Evolutionary conservation across 306 rosid species (phyloP).

Genomic region (Urtica urens): DNA sequence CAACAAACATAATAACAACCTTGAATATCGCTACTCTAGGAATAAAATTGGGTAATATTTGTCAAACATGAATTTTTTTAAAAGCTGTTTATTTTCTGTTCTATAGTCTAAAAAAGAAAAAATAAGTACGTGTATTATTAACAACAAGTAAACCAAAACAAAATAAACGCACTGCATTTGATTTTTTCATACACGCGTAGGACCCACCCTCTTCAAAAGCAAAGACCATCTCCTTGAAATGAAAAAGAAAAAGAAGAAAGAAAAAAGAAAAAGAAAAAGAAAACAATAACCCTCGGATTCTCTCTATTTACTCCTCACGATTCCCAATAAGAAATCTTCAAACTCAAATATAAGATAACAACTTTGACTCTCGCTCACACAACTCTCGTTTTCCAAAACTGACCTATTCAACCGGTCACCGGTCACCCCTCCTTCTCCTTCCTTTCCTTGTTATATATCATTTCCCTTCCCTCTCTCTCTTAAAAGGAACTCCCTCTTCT

Average conservation of each 20-base stretch:
- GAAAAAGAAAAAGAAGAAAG: too few relatives aligned
- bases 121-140: too few relatives aligned
- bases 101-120: too few relatives aligned
- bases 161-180: background rate
- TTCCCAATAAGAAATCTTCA: constrained; percentile 21
- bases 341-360: constrained; percentile 18
- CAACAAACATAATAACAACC: background rate
- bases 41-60: too few relatives aligned
- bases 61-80: too few relatives aligned
- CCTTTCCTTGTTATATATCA: constrained; percentile 23
- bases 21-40: background rate
- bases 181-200: background rate
- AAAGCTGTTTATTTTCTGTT: too few relatives aligned
- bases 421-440: constrained; percentile 18
- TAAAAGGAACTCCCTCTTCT: background rate
- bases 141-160: too few relatives aligned
- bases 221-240: background rate
- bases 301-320: background rate
- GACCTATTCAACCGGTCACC: constrained; percentile 32
- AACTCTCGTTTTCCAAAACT: background rate
- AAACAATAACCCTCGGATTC: constrained; percentile 6
- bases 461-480: background rate
- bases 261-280: too few relatives aligned
- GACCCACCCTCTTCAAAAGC: constrained; percentile 11
- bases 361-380: constrained; percentile 25